A percentile compares a stretch with the other conserved stretches of the same genome.
phyloP scores from a whole-genome alignment of 805 yeast species.

The Wickerhamomyces subpelliculosus region DNA sequence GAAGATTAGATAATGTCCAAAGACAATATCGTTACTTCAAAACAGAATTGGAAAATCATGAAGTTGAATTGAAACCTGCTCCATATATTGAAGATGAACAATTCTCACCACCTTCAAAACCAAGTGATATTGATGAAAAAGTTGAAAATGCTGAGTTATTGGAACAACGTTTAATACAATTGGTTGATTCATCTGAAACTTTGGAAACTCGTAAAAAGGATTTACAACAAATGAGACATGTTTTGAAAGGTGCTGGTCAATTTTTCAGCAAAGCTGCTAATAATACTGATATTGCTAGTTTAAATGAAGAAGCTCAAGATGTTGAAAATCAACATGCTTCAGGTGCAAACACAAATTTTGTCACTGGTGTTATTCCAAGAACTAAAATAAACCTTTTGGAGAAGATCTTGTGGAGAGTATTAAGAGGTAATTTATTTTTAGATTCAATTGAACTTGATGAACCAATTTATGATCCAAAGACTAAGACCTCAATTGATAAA shows the following conservation, averaged over 20 bases:
- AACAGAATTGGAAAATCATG: slow-evolving; percentile 41
- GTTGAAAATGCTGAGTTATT: slow-evolving; percentile 59
- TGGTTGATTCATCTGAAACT: slow-evolving; percentile 63
- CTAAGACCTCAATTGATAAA: slow-evolving; percentile 55
- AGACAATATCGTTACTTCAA: slow-evolving; percentile 68
- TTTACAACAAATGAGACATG: slow-evolving; percentile 55
- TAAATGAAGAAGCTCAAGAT: slow-evolving; percentile 13
- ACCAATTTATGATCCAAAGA: slow-evolving; percentile 59
- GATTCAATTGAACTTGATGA: slow-evolving; percentile 68
- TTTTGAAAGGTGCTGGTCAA: slow-evolving; percentile 40
- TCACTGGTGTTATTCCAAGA: slow-evolving; percentile 77
- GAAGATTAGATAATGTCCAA: slow-evolving; percentile 77
- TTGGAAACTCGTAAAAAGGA: slow-evolving; percentile 55
- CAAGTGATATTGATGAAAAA: slow-evolving; percentile 48
- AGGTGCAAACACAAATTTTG: slow-evolving; percentile 39
- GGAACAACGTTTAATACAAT: slow-evolving; percentile 70
- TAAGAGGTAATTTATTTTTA: slow-evolving; percentile 86
- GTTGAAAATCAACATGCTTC: slow-evolving; percentile 5
- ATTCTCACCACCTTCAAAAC: slow-evolving; percentile 25
- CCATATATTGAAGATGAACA: slow-evolving; percentile 23
- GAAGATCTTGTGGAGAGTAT: slow-evolving; percentile 85
- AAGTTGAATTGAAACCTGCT: slow-evolving; percentile 28
- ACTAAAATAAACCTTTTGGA: slow-evolving; percentile 64
- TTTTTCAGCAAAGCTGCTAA: slow-evolving; percentile 39
- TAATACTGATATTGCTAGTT: no score